Conservation (phyloP, 2,329 filamentous ascomycete species). For the Fusarium secorum region DNA sequence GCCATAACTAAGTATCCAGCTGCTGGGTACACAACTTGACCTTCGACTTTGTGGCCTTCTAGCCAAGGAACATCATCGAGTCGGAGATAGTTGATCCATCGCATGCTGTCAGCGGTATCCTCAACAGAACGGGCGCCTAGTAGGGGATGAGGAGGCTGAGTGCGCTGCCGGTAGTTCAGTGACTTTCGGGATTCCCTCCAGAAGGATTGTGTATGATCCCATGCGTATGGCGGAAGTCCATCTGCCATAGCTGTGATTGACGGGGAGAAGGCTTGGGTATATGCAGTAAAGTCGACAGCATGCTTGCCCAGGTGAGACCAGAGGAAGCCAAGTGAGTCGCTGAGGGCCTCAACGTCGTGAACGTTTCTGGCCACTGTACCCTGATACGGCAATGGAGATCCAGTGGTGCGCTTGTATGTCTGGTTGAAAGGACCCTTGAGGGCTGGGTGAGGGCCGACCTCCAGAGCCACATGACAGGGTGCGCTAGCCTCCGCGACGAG, state of each 20-base stretch:
- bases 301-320: conserved; percentile 12
- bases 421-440: conserved; percentile 57
- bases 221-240: conserved; percentile 3
- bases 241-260: conserved; percentile 31
- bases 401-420: conserved; percentile 38
- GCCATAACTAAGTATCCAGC: conserved; percentile 50
- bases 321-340: conserved; percentile 25
- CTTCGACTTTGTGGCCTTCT: conserved; percentile 46
- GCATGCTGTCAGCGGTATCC: conserved; percentile 11
- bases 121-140: not conserved
- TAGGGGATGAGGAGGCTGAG: not conserved
- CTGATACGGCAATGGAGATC: conserved; percentile 2
- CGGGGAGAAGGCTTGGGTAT: not conserved
- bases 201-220: conserved; percentile 7
- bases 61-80: conserved; percentile 49
- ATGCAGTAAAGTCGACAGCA: not conserved
- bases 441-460: conserved; percentile 58
- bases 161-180: not conserved
- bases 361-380: conserved; percentile 21
- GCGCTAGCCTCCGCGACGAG: not conserved
- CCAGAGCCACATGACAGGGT: conserved; percentile 35
- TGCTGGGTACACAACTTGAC: conserved; percentile 50
- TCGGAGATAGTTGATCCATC: conserved; percentile 40
- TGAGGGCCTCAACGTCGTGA: conserved; percentile 26
- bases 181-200: conserved; percentile 5